Evolutionary conservation across 2,329 filamentous ascomycete genomes (phyloP).

Genomic region (Fusarium nanum): DNA sequence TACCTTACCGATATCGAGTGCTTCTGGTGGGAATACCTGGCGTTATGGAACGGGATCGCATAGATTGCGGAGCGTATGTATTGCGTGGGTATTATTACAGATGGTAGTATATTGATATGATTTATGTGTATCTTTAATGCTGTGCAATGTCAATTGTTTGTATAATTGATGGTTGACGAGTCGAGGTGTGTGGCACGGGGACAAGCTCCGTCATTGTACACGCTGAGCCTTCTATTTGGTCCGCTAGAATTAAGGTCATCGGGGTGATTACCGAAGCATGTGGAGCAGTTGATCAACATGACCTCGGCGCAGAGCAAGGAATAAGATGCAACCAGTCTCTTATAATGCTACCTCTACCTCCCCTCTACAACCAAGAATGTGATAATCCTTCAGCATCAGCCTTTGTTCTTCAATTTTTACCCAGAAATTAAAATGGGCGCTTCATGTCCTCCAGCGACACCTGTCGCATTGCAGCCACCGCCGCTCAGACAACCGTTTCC

Average conservation of each 20-base stretch:
- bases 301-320: conserved; percentile 27
- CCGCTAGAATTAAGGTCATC: conserved; percentile 20
- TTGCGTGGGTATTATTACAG: neutral
- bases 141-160: too few species aligned
- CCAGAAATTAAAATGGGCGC: conserved; percentile 23
- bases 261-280: conserved; percentile 38
- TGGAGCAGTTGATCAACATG: conserved; percentile 31
- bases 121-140: neutral
- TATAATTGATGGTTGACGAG: neutral
- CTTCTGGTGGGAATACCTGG: conserved; percentile 13
- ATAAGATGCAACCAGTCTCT: neutral
- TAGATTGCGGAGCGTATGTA: conserved; percentile 3
- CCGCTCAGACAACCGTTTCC: conserved; percentile 18
- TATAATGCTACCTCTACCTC: conserved; percentile 9
- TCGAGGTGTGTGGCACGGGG: neutral
- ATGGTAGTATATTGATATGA: conserved; percentile 6
- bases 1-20: neutral
- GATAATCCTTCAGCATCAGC: neutral
- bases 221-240: conserved; percentile 10
- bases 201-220: conserved; percentile 14
- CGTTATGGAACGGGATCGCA: conserved; percentile 16
- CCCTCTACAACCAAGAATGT: conserved; percentile 30
- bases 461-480: conserved; percentile 25
- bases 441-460: conserved; percentile 23
- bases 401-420: neutral